Percentiles rank a stretch among this genome's conserved stretches.
phyloP scores from a whole-genome alignment of 192 early-diverging fungal species.

The Podila epicladia region DNA sequence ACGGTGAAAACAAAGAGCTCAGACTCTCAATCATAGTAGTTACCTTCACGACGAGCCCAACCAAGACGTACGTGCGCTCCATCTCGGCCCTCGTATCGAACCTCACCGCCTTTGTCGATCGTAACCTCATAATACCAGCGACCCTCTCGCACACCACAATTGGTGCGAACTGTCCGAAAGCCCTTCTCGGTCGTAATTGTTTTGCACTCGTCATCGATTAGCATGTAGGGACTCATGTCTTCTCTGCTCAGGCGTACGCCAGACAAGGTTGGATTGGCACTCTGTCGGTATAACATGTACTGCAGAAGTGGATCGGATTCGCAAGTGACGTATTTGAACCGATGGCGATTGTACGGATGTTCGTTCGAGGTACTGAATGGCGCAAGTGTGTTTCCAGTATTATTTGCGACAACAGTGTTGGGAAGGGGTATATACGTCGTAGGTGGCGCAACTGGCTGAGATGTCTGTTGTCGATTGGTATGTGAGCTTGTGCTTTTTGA shows the following conservation, averaged over 20 bases:
- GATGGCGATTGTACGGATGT: constrained; percentile 66
- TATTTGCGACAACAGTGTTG: constrained; percentile 33
- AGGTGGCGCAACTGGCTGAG: constrained; percentile 11
- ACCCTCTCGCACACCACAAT: constrained; percentile 67
- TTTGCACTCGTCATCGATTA: constrained; percentile 62
- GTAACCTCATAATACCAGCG: constrained; percentile 72
- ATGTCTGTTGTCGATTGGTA: constrained; percentile 16
- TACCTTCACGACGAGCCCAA: constrained; percentile 72
- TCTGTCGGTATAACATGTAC: constrained; percentile 58
- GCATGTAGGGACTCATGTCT: constrained; percentile 69
- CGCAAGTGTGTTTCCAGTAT: constrained; percentile 30
- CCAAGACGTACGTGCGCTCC: constrained; percentile 73
- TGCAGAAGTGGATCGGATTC: constrained; percentile 58
- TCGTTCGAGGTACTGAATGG: constrained; percentile 55
- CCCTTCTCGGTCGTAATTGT: constrained; percentile 71
- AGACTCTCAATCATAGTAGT: background rate
- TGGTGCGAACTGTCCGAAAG: constrained; percentile 71
- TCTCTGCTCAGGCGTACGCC: constrained; percentile 60
- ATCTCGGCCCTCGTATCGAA: constrained; percentile 50
- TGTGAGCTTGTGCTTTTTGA: constrained; percentile 4
- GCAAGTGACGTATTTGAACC: constrained; percentile 71
- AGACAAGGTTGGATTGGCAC: constrained; percentile 50
- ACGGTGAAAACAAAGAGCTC: background rate
- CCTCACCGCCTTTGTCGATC: constrained; percentile 58
- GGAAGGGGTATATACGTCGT: constrained; percentile 46